phyloP scores from a whole-genome alignment of 2,329 filamentous ascomycete genomes.

The Cladosporium sp. region DNA sequence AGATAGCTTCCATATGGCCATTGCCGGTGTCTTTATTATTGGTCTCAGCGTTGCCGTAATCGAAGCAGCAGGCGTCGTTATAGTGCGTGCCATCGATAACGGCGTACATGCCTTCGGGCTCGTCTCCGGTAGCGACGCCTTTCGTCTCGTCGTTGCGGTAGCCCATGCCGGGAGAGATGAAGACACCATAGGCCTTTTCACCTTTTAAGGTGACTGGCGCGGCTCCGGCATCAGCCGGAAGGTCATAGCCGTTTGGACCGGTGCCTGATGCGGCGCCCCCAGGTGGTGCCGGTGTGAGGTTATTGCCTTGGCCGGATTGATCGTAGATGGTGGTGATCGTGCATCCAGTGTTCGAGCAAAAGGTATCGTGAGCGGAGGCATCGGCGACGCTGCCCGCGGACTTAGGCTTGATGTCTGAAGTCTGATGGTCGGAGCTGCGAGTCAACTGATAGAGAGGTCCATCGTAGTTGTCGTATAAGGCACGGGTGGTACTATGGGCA shows the following conservation, averaged over 20 bases:
- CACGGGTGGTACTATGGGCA: conserved; percentile 62
- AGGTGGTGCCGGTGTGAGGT: conserved; percentile 56
- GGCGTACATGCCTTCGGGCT: conserved; percentile 57
- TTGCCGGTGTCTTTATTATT: conserved; percentile 48
- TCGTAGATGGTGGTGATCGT: conserved; percentile 61
- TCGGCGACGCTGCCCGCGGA: conserved; percentile 60
- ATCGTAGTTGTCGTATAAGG: conserved; percentile 52
- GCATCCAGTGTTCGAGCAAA: conserved; percentile 59
- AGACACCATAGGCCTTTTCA: conserved; percentile 61
- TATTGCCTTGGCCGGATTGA: conserved; percentile 59
- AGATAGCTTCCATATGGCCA: conserved; percentile 66
- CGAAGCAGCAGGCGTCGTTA: conserved; percentile 52
- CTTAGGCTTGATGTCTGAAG: conserved; percentile 46
- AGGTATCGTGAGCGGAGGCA: conserved; percentile 54
- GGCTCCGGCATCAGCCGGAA: conserved; percentile 54
- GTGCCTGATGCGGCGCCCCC: conserved; percentile 54
- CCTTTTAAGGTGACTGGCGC: conserved; percentile 57
- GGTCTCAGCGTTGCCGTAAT: conserved; percentile 42
- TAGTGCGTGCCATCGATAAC: conserved; percentile 58
- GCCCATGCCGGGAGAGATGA: conserved; percentile 57
- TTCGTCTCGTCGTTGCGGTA: conserved; percentile 57
- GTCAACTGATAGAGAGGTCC: conserved; percentile 58
- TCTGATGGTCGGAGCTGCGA: conserved; percentile 51
- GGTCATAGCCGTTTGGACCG: conserved; percentile 54
- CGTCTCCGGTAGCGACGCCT: conserved; percentile 53